These are phyloP conservation scores for Elymus sibiricus DNA, from an alignment of 176 grass and related monocot genomes.

Conservation along the genomic window DNA sequence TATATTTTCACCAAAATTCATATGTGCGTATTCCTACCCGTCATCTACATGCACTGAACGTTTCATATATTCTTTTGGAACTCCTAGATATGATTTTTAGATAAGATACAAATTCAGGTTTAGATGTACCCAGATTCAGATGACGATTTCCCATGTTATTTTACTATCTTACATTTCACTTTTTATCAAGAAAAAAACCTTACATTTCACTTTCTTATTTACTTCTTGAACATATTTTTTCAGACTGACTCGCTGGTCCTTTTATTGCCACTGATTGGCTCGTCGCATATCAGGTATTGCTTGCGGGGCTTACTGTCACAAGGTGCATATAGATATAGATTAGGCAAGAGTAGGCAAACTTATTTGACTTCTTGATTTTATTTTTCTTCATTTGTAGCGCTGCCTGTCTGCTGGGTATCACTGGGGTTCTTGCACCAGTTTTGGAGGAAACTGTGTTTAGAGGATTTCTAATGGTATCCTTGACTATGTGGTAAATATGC, in stretches of 20 bases:
- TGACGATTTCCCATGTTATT: neutral
- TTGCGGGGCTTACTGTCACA: constrained; percentile 7
- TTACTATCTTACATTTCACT: neutral
- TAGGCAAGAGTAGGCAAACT: neutral
- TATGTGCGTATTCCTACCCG: neutral
- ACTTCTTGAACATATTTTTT: constrained; percentile 37
- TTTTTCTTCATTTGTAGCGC: constrained; percentile 43
- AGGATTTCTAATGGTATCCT: constrained; percentile 88
- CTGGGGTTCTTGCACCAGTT: constrained; percentile 85
- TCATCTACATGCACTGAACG: neutral
- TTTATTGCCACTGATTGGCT: constrained; percentile 86
- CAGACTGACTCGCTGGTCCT: constrained; percentile 81
- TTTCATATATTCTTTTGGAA: neutral
- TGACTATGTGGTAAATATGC: constrained; percentile 76
- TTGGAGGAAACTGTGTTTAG: constrained; percentile 95
- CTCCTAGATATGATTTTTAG: neutral
- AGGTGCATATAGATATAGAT: constrained; percentile 14
- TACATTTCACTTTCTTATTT: constrained; percentile 5
- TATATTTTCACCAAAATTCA: neutral
- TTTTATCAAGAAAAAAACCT: neutral
- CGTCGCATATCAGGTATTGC: constrained; percentile 67
- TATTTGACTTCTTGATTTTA: constrained; percentile 14
- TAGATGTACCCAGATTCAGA: neutral
- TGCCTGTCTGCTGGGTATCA: constrained; percentile 74
- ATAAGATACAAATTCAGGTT: neutral